These are phyloP conservation scores for Crucihimalaya himalaica DNA, from an alignment of 345 rosid species.

Conservation along the genomic window DNA sequence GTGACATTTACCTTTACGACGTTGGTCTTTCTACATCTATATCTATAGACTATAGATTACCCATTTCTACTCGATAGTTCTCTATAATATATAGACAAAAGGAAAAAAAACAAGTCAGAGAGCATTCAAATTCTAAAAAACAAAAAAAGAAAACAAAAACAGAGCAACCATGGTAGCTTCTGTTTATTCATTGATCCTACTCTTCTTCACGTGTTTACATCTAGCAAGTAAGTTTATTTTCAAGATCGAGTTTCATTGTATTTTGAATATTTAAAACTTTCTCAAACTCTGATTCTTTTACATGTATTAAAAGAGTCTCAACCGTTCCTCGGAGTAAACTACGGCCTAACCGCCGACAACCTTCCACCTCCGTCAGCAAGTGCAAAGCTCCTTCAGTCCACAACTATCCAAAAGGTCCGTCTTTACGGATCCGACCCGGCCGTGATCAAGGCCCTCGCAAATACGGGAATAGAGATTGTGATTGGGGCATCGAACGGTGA, in stretches of 20 bases:
- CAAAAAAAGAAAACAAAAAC: not conserved
- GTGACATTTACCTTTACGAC: slow-evolving; percentile 14
- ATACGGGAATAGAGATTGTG: slow-evolving; percentile 75
- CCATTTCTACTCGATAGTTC: not conserved
- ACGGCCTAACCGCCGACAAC: slow-evolving; percentile 80
- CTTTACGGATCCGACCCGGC: slow-evolving; percentile 78
- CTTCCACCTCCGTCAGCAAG: slow-evolving; percentile 73
- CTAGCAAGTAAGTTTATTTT: slow-evolving; percentile 52
- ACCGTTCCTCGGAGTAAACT: slow-evolving; percentile 83
- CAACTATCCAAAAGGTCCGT: slow-evolving; percentile 70
- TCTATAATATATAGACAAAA: not conserved
- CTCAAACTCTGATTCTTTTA: not conserved
- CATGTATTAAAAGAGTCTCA: slow-evolving; percentile 49
- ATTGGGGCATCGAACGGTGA: slow-evolving; percentile 71
- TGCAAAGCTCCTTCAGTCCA: slow-evolving; percentile 78
- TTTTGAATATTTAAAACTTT: not conserved
- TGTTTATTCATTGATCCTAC: slow-evolving; percentile 30
- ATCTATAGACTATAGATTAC: slow-evolving; percentile 27
- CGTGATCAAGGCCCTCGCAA: slow-evolving; percentile 69
- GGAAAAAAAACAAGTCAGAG: not conserved
- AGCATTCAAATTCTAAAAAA: not conserved
- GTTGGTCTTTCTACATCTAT: slow-evolving; percentile 22
- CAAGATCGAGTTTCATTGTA: not conserved
- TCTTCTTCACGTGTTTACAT: slow-evolving; percentile 44
- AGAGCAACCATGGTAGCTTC: slow-evolving; percentile 49